These are phyloP conservation scores for Phalaenopsis aphrodite DNA, from an alignment of 106 monocot species.

Conservation along the genomic window DNA sequence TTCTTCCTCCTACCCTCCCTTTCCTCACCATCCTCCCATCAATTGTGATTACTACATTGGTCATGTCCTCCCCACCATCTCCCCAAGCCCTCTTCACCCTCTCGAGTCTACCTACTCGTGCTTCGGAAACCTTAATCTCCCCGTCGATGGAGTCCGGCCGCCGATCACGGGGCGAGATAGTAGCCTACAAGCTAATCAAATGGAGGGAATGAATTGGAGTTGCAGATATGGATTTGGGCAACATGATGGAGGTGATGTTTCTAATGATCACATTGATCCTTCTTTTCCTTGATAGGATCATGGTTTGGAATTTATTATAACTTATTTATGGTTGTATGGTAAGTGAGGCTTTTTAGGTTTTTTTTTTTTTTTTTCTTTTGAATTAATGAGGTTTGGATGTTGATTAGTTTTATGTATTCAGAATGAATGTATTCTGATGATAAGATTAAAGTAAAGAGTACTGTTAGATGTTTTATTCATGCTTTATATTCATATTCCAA, in stretches of 20 bases:
- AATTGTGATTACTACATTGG: constrained; percentile 62
- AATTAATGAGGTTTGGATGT: no score
- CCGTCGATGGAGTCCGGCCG: constrained; percentile 15
- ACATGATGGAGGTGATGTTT: neutral
- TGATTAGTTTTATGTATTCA: no score
- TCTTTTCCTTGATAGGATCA: neutral
- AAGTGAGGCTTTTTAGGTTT: no score
- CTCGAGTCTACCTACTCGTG: constrained; percentile 30
- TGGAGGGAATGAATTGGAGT: constrained; percentile 5
- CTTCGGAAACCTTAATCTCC: constrained; percentile 20
- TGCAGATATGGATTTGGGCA: constrained; percentile 3
- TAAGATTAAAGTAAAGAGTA: no score
- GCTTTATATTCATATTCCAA: no score
- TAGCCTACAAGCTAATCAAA: constrained; percentile 14
- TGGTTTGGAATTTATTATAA: neutral
- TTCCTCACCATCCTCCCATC: constrained; percentile 15
- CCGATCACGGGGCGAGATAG: neutral
- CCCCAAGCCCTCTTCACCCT: constrained; percentile 23
- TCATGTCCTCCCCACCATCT: constrained; percentile 38
- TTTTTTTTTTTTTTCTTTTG: no score
- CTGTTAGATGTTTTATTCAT: no score
- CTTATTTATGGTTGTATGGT: no score
- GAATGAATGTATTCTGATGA: no score
- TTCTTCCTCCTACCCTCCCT: constrained; percentile 17
- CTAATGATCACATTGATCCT: neutral